Evolutionary conservation across 1,284 basidiomycete genomes (phyloP).

Genomic region (Clitocybe nebularis): DNA sequence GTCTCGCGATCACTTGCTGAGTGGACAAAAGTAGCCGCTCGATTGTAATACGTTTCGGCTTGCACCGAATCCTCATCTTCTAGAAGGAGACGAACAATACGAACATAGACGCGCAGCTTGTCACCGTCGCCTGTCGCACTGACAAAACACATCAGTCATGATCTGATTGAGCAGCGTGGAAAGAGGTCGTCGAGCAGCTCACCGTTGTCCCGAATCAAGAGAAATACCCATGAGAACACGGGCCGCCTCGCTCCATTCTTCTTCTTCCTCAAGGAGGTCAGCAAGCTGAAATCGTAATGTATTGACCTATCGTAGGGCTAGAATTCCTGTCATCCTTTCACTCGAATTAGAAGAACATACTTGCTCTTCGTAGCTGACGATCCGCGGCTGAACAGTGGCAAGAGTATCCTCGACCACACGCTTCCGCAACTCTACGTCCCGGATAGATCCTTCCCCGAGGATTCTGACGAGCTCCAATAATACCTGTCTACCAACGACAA

Average conservation of each 20-base stretch:
- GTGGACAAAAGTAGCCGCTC: conserved; percentile 88
- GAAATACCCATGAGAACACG: conserved; percentile 88
- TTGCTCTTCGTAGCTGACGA: conserved; percentile 93
- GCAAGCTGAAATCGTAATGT: conserved; percentile 83
- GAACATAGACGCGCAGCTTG: conserved; percentile 88
- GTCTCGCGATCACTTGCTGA: conserved; percentile 74
- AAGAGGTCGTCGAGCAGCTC: conserved; percentile 16
- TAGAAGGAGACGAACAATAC: conserved; percentile 91
- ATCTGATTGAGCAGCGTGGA: neutral
- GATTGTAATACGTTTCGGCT: conserved; percentile 95
- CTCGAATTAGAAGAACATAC: conserved; percentile 40
- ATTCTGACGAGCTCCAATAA: conserved; percentile 75
- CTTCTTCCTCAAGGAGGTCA: conserved; percentile 82
- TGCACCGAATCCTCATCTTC: conserved; percentile 93
- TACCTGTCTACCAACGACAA: conserved; percentile 83
- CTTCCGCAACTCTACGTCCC: conserved; percentile 57
- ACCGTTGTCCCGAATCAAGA: conserved; percentile 89
- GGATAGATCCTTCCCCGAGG: conserved; percentile 52
- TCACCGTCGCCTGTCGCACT: conserved; percentile 79
- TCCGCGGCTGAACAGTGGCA: conserved; percentile 66
- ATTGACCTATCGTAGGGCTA: conserved; percentile 57
- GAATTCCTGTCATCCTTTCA: conserved; percentile 1
- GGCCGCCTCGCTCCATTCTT: conserved; percentile 93
- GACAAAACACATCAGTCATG: conserved; percentile 1
- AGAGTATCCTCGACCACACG: conserved; percentile 72